Evolutionary conservation across 352 stramenopile genomes (phyloP).

Genomic region (Aphanomyces stellatus): DNA sequence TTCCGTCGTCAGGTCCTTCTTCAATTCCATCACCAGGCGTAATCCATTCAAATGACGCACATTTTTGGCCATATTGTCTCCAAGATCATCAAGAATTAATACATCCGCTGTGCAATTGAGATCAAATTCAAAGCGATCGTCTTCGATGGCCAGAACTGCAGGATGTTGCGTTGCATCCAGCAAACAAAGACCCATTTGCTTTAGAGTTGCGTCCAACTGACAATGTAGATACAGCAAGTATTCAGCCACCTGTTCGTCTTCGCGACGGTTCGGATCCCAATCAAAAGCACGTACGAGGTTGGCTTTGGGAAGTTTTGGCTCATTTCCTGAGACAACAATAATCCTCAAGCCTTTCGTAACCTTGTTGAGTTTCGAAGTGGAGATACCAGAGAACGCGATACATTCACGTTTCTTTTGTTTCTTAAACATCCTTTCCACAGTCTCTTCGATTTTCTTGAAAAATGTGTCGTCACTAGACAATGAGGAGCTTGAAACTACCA

Average conservation of each 20-base stretch:
- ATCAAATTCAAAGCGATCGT: not conserved
- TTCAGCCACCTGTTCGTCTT: not conserved
- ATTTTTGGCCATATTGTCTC: not conserved
- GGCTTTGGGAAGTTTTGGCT: not conserved
- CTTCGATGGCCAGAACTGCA: not conserved
- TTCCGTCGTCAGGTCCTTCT: not conserved
- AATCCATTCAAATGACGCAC: not conserved
- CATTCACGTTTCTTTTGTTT: not conserved
- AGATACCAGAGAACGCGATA: not conserved
- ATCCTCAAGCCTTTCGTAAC: not conserved
- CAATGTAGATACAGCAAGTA: not conserved
- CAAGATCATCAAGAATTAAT: not conserved
- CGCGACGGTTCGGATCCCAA: not conserved
- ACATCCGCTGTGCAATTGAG: not conserved
- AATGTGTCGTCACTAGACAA: too few species aligned
- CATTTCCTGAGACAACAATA: not conserved
- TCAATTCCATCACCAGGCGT: not conserved
- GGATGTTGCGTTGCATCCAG: not conserved
- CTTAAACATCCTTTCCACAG: too few species aligned
- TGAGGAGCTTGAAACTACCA: too few species aligned
- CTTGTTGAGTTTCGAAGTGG: not conserved
- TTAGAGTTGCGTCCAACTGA: not conserved
- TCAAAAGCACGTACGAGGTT: not conserved
- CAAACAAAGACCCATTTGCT: not conserved
- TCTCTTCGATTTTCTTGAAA: too few species aligned